Conservation (phyloP, 495 filamentous ascomycete species). For the Neohortaea acidophila region DNA sequence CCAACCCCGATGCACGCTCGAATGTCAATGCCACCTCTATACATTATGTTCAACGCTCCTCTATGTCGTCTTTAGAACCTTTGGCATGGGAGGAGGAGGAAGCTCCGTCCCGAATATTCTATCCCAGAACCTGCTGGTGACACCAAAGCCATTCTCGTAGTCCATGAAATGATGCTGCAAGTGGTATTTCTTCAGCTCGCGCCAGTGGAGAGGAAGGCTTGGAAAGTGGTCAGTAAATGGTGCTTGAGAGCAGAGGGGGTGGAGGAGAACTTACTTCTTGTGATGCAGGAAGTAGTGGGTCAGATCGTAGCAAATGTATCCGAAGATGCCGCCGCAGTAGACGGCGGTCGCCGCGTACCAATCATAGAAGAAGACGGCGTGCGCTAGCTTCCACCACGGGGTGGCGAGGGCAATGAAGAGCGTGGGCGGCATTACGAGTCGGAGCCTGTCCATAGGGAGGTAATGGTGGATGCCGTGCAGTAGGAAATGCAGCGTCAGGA, state of each 20-base stretch:
- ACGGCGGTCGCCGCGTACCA: slow-evolving; percentile 64
- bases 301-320: slow-evolving; percentile 90
- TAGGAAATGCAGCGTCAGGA: slow-evolving; percentile 76
- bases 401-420: slow-evolving; percentile 71
- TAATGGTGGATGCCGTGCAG: slow-evolving; percentile 98
- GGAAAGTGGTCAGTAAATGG: slow-evolving; percentile 22
- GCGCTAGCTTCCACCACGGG: slow-evolving; percentile 90
- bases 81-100: slow-evolving; percentile 24
- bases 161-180: slow-evolving; percentile 94
- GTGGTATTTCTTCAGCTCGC: slow-evolving; percentile 87
- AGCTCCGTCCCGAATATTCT: slow-evolving; percentile 79
- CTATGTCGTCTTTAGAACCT: slow-evolving; percentile 24
- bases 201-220: slow-evolving; percentile 65
- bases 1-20: too few relatives aligned
- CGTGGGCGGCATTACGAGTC: slow-evolving; percentile 92
- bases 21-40: neutral
- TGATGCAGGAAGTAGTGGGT: slow-evolving; percentile 99
- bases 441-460: slow-evolving; percentile 91
- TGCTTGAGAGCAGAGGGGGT: slow-evolving; percentile 13
- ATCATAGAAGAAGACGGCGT: slow-evolving; percentile 66
- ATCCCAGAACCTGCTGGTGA: slow-evolving; percentile 98
- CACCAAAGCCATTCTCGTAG: slow-evolving; percentile 94
- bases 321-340: slow-evolving; percentile 84
- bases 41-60: neutral
- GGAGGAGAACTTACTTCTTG: slow-evolving; percentile 44